Evolutionary conservation across 2,329 filamentous ascomycete genomes (phyloP).

Genomic region (Pseudopyrenochaeta lycopersici): DNA sequence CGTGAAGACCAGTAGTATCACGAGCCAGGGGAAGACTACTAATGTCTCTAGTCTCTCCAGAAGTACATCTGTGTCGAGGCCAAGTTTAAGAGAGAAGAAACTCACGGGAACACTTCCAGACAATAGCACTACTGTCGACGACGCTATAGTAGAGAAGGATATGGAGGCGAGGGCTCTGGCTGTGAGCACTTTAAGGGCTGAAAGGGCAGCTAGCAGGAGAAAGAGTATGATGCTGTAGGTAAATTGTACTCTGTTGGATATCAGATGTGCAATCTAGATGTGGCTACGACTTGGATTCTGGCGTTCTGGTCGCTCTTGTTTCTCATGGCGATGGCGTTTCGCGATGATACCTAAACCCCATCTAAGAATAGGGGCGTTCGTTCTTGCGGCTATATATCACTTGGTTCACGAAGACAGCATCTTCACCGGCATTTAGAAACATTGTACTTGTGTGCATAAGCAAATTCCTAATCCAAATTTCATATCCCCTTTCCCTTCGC

Average conservation of each 20-base stretch:
- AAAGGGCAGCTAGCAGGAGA: constrained; percentile 50
- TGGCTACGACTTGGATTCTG: constrained; percentile 1
- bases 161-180: constrained; percentile 15
- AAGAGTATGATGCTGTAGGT: constrained; percentile 56
- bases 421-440: too few relatives aligned
- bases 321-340: constrained; percentile 23
- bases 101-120: constrained; percentile 6
- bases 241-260: constrained; percentile 5
- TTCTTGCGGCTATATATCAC: too few relatives aligned
- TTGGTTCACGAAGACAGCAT: too few relatives aligned
- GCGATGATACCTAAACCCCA: constrained; percentile 4
- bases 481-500: neutral
- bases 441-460: neutral
- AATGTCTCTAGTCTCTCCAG: neutral
- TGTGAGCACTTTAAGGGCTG: constrained; percentile 37
- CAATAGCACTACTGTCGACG: constrained; percentile 19
- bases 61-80: constrained; percentile 9
- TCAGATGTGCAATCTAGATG: neutral
- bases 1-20: constrained; percentile 24
- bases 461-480: neutral
- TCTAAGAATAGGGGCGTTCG: too few relatives aligned
- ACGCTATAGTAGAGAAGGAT: constrained; percentile 8
- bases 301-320: neutral
- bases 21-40: constrained; percentile 27
- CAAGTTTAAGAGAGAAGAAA: constrained; percentile 29